These are phyloP conservation scores for Fusarium algeriense DNA, from an alignment of 2,329 filamentous ascomycete genomes.

Conservation along the genomic window DNA sequence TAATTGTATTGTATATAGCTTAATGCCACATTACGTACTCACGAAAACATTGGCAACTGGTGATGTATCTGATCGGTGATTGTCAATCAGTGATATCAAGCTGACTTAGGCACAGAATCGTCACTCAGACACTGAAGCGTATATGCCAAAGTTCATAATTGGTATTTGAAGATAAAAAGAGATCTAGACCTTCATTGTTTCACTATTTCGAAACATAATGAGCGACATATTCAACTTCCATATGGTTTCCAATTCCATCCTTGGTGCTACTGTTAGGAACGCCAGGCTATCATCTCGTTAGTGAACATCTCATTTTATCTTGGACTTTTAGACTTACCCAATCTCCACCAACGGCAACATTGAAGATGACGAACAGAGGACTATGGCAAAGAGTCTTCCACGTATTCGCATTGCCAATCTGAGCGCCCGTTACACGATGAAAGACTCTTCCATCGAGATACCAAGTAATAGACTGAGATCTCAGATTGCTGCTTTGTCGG, in stretches of 20 bases:
- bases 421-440: constrained; percentile 58
- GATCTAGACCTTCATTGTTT: not conserved
- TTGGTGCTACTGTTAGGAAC: constrained; percentile 60
- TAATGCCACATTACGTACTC: not conserved
- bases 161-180: not conserved
- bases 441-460: constrained; percentile 60
- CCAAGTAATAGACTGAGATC: constrained; percentile 65
- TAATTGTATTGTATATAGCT: not conserved
- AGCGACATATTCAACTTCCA: constrained; percentile 66
- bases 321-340: constrained; percentile 56
- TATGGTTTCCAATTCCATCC: constrained; percentile 61
- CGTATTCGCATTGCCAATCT: constrained; percentile 59
- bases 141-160: not conserved
- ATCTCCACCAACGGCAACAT: constrained; percentile 67
- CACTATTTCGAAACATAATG: constrained; percentile 51
- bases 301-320: not conserved
- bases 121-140: too few relatives aligned
- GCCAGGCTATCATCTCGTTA: constrained; percentile 57
- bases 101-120: too few relatives aligned
- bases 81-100: too few relatives aligned
- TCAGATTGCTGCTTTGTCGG: constrained; percentile 60
- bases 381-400: constrained; percentile 65
- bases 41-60: not conserved
- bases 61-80: not conserved
- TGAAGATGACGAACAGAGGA: constrained; percentile 65